phyloP scores from a whole-genome alignment of 257 asterid genomes.

The Anisodus tanguticus region DNA sequence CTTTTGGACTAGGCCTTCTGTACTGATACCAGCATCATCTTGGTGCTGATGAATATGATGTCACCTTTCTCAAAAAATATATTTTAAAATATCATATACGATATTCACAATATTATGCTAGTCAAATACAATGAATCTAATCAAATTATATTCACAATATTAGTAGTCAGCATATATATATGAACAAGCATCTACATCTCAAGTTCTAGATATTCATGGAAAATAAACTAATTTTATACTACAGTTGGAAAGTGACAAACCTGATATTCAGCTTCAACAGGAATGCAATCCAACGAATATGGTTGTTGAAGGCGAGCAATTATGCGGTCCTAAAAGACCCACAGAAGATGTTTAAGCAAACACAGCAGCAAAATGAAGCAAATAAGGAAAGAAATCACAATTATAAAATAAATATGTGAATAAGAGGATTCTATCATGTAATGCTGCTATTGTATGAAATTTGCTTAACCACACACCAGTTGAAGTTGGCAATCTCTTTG shows the following conservation, averaged over 20 bases:
- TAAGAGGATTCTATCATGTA: not conserved
- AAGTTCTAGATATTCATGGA: slow-evolving; percentile 12
- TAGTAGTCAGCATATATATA: not conserved
- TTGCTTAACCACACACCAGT: not conserved
- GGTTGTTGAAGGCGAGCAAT: slow-evolving; percentile 99
- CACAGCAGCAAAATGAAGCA: not conserved
- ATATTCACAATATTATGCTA: not conserved
- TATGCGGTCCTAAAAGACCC: slow-evolving; percentile 73
- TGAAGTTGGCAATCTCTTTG: not conserved
- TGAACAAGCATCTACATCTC: not conserved
- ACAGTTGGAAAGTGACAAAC: slow-evolving; percentile 45
- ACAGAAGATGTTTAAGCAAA: not conserved
- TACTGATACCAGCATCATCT: not conserved
- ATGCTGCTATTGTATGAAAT: not conserved
- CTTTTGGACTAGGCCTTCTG: not conserved
- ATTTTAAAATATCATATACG: not conserved
- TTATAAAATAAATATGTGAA: not conserved
- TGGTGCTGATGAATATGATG: not conserved
- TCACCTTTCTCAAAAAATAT: not conserved
- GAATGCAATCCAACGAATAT: slow-evolving; percentile 95
- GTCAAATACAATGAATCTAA: not conserved
- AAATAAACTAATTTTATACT: not conserved
- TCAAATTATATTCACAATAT: not conserved
- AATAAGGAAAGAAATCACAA: not conserved
- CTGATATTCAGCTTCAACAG: slow-evolving; percentile 99